Base-by-base conservation (phyloP, 73 alveolate species). In the Stentor roeselii region DNA sequence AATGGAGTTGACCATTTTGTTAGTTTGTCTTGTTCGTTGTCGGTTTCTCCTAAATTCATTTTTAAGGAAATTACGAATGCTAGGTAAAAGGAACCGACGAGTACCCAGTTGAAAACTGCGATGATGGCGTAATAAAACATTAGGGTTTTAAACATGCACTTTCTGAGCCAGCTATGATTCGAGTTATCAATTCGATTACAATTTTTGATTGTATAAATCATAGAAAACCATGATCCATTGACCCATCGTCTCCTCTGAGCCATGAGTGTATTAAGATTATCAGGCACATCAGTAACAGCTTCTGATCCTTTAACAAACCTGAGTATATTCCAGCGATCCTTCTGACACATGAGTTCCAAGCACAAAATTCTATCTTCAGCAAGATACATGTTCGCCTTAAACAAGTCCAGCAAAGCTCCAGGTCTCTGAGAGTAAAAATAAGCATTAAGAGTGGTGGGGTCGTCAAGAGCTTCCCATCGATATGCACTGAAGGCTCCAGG, bases 351-450 rank as follows among this genome's bases (percentile, higher is more conserved):
- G 2, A 89, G 85, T 36, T 76, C 88, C 11, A 89, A 67, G 82
- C 95, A 86, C 92, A 89, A 82, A n/a, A n/a, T n/a, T n/a, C n/a
- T n/a, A n/a, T n/a, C 95, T 58, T 89, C 95, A 15, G 95, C 95
- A 11, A 88, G 80, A 38, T 86, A 89, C 90, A 86, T 86, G 75
- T 89, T 89, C 4, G 90, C 84, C 38, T 85, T 85, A 14, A 36
- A 27, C n/a, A n/a, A n/a, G n/a, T n/a, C n/a, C 4, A 76, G 74
- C 42, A 67, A 39, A 15, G 74, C 14, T 58, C 14, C 14, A 58
- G 14, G 14, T 58, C n/a, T 14, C 74, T 58, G 14, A 15, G n/a
- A 21, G n/a, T 14, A 58, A 14, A 15, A 15, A 58, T 15, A 58
- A 58, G 14, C 14, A 58, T 58, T n/a, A n/a, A n/a, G n/a, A n/a